Base-by-base conservation (phyloP, 257 asterid genomes). In the Ilex aquifolium region DNA sequence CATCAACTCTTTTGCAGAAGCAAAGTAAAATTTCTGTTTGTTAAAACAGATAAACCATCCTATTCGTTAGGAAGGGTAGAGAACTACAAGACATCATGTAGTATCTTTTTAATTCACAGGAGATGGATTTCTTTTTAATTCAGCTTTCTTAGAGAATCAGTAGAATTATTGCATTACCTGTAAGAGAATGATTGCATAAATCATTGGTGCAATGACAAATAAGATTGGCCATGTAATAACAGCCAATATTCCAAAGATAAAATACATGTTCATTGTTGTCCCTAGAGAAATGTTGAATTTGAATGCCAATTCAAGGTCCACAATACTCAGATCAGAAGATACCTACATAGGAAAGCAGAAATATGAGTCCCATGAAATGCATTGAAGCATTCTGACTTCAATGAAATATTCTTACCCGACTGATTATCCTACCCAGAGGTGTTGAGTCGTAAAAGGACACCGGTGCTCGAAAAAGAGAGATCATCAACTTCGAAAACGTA, bases 401-500 rank as follows among this genome's bases (percentile, higher is more conserved):
- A 8, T 36, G 42, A 6, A 6, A 53, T 4, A 52, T 60, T 40
- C 64, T 67, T 72, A 77, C 86, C 79, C 86, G 77, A 48, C 80
- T 81, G 32, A 81, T 59, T 56, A 81, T 78, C 69, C 87, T 70
- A 69, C 87, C 87, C n/a, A 76, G 63, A 48, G 84, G 87, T 2
- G 84, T 81, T 36, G 87, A 76, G 66, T 81, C 80, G 12, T 72
- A 78, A 66, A 72, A 81, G 6, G 82, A 64, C 87, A 81, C 78
- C 12, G 87, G 82, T 56, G 84, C 82, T 15, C 77, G 78, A 49
- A 81, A 72, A 61, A 77, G 63, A 67, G 88, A 79, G 55, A 32
- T 68, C 69, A 77, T 32, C 21, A 82, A 51, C 70, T 72, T 73
- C 0, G 70, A 65, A 65, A 74, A 82, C 17, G 77, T 63, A 10